Evolutionary conservation across 2,329 filamentous ascomycete species (phyloP), one percentile per base, ranked within the genome.

Genomic region (Diaporthe batatas): DNA sequence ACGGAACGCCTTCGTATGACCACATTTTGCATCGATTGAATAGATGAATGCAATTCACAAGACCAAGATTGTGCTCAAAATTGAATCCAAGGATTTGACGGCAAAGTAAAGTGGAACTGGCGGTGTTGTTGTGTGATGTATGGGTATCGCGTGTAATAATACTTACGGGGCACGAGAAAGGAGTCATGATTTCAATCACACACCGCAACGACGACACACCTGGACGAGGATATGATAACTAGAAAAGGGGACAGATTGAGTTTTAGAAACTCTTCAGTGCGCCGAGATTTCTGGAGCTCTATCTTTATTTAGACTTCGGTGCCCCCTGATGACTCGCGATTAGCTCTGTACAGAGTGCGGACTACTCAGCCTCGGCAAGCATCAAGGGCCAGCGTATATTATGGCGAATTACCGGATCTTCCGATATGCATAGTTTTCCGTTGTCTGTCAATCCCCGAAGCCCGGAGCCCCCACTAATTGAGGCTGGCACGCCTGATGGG

Each of bases 361-460:
- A 25, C n/a, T 51, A 51, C 59, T 36, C 59, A 65, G 44, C 59
- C 59, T 18, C 44, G 21, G 59, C 44, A 51, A 65, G 59, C 59
- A 65, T 65, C 59, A 36, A 36, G 59, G 44, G 29, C 44, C 23
- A 32, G 18, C 21, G 51, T 51, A 51, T 36, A 51, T 51, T 16
- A 36, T 51, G n/a, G 11, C 29, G 51, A 65, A 51, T 65, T 65
- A 65, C 59, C 59, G 59, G 18, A 25, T 51, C 44, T 25, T 12
- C 44, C 59, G 59, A 6, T 36, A 6, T 7, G 23, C 11, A 11
- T 51, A 29, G 29, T n/a, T n/a, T n/a, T n/a, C n/a, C n/a, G n/a
- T n/a, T n/a, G n/a, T n/a, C n/a, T n/a, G n/a, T n/a, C n/a, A n/a
- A n/a, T n/a, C n/a, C n/a, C n/a, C n/a, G n/a, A n/a, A n/a, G n/a